Evolutionary conservation across 1,284 basidiomycete species (phyloP).

Genomic region (Psilocybe mexicana): DNA sequence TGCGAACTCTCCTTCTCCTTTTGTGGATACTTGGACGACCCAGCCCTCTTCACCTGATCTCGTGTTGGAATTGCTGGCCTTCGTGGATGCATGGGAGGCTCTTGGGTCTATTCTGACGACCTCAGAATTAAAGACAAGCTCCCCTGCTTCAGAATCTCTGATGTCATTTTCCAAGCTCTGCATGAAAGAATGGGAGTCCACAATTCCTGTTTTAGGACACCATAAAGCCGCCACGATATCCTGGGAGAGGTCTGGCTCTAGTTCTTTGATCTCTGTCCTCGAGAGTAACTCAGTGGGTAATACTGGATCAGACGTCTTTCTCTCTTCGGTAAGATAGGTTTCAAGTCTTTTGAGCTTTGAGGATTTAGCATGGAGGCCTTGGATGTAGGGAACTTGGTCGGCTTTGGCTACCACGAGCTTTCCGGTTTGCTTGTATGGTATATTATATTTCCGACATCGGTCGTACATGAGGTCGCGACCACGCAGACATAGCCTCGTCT

Average conservation of each 20-base stretch:
- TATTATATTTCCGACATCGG: slow-evolving; percentile 64
- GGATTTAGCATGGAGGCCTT: slow-evolving; percentile 68
- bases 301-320: slow-evolving; percentile 32
- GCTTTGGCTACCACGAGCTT: slow-evolving; percentile 85
- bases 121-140: slow-evolving; percentile 79
- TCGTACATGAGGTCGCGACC: slow-evolving; percentile 87
- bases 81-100: slow-evolving; percentile 23
- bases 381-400: slow-evolving; percentile 70
- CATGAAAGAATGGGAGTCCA: slow-evolving; percentile 86
- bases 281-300: slow-evolving; percentile 72
- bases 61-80: slow-evolving; percentile 19
- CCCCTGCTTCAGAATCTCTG: slow-evolving; percentile 65
- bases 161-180: slow-evolving; percentile 81
- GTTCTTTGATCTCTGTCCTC: slow-evolving; percentile 67
- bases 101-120: slow-evolving; percentile 87
- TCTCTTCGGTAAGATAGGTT: slow-evolving; percentile 31
- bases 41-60: slow-evolving; percentile 53
- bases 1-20: slow-evolving; percentile 56
- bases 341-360: slow-evolving; percentile 51
- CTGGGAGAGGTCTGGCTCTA: slow-evolving; percentile 82
- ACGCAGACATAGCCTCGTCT: slow-evolving; percentile 85
- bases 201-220: slow-evolving; percentile 88
- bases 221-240: slow-evolving; percentile 76
- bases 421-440: slow-evolving; percentile 77
- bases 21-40: slow-evolving; percentile 70